Evolutionary conservation across 73 alveolate species (phyloP).

Genomic region (Durusdinium trenchii): DNA sequence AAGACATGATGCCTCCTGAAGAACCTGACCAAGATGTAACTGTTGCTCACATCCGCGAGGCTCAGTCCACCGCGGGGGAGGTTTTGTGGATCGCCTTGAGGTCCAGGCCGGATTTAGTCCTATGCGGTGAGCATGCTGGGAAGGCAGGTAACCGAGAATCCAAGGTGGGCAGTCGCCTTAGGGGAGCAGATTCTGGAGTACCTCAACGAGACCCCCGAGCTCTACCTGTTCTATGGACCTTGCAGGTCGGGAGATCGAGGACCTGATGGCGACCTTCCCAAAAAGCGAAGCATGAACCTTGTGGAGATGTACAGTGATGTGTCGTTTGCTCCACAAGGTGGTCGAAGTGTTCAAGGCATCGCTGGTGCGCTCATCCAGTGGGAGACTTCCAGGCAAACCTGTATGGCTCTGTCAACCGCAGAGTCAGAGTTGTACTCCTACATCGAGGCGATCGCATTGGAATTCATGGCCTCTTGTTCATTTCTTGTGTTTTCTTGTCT

Average conservation of each 20-base stretch:
- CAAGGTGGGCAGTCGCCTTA: neutral
- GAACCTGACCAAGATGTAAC: no score
- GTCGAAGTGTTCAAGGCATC: neutral
- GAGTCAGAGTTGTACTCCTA: neutral
- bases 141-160: neutral
- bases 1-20: no score
- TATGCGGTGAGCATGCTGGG: neutral
- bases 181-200: neutral
- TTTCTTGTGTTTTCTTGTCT: no score
- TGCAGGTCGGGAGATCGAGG: no score
- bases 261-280: neutral
- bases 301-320: neutral
- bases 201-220: neutral
- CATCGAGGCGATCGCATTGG: neutral
- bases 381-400: neutral
- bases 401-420: neutral
- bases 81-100: neutral
- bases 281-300: no score
- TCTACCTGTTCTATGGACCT: neutral
- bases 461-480: no score
- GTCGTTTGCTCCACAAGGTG: neutral
- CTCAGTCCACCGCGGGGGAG: neutral
- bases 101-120: neutral
- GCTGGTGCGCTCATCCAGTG: neutral
- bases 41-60: neutral